Conservation (phyloP, 768 basidiomycete genomes). For the Leccinum incarnatum region DNA sequence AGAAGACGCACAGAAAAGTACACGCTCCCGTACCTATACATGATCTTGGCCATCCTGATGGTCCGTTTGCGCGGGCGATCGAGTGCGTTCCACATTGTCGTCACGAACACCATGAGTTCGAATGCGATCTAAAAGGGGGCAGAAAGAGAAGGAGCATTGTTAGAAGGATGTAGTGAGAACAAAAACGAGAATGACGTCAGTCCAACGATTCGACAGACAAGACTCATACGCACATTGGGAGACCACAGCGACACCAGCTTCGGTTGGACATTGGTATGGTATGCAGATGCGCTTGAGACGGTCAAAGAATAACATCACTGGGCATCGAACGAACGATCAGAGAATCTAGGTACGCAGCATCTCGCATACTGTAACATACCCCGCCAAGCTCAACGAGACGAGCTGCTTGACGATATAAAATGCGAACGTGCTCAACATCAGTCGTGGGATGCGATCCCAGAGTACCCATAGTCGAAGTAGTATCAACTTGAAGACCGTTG, state of each 20-base stretch:
- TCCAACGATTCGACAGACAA: not conserved
- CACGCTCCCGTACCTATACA: slow-evolving; percentile 21
- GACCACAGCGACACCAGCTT: slow-evolving; percentile 25
- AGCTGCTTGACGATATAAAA: slow-evolving; percentile 33
- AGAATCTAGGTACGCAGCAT: slow-evolving; percentile 21
- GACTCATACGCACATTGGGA: slow-evolving; percentile 22
- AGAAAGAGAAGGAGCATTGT: not conserved
- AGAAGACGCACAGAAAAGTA: slow-evolving; percentile 27
- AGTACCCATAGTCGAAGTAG: slow-evolving; percentile 40
- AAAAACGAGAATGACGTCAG: not conserved
- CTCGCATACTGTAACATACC: slow-evolving; percentile 22
- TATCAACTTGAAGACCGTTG: slow-evolving; percentile 6
- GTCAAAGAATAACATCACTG: slow-evolving; percentile 18
- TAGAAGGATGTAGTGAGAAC: not conserved
- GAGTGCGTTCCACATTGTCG: no score
- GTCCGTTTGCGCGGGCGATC: no score
- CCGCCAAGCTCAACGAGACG: slow-evolving; percentile 18
- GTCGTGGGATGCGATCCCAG: slow-evolving; percentile 28
- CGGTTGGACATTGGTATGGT: slow-evolving; percentile 17
- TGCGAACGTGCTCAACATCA: slow-evolving; percentile 30
- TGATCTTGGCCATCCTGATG: slow-evolving; percentile 12
- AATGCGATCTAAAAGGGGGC: slow-evolving; percentile 7
- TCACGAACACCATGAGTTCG: no score
- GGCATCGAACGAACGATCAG: not conserved
- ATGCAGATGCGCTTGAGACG: slow-evolving; percentile 18